A percentile compares a stretch with the other conserved stretches of the same genome.
phyloP scores from a whole-genome alignment of 352 stramenopile genomes.

The Phytopythium vexans region DNA sequence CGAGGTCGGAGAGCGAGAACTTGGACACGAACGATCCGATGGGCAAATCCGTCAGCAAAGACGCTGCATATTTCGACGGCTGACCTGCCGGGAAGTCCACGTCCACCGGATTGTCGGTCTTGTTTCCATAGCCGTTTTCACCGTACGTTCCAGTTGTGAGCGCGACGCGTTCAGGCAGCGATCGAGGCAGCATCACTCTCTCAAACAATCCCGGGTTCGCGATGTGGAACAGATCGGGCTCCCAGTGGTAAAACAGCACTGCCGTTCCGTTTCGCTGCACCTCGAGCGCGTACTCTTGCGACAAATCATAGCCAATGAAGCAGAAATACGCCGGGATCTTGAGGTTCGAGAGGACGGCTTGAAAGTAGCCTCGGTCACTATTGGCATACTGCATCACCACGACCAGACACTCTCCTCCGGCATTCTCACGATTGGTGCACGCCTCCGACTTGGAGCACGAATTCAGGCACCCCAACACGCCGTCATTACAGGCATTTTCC shows the following conservation, averaged over 20 bases:
- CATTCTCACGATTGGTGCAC: constrained; percentile 31
- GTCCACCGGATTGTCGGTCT: constrained; percentile 29
- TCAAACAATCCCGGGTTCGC: constrained; percentile 24
- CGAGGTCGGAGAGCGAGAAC: constrained; percentile 18
- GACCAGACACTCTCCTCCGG: constrained; percentile 34
- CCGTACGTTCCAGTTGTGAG: constrained; percentile 22
- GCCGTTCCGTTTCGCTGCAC: constrained; percentile 12
- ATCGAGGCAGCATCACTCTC: constrained; percentile 32
- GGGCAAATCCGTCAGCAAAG: constrained; percentile 10
- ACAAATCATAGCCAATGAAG: constrained; percentile 38
- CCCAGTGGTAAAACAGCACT: constrained; percentile 48
- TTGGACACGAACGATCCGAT: constrained; percentile 18
- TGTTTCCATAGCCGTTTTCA: constrained; percentile 33
- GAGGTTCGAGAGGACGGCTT: constrained; percentile 41
- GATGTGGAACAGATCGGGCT: constrained; percentile 38
- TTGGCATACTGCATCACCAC: constrained; percentile 41
- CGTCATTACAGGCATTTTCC: constrained; percentile 21
- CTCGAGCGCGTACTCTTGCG: constrained; percentile 8
- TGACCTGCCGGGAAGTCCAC: constrained; percentile 29
- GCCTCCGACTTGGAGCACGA: constrained; percentile 39
- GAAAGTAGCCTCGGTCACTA: constrained; percentile 43
- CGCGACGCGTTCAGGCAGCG: constrained; percentile 8
- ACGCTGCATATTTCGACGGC: constrained; percentile 26
- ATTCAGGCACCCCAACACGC: constrained; percentile 35
- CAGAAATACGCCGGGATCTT: constrained; percentile 61